Evolutionary conservation across 345 rosid genomes (phyloP).

Genomic region (Arabis hirsuta): DNA sequence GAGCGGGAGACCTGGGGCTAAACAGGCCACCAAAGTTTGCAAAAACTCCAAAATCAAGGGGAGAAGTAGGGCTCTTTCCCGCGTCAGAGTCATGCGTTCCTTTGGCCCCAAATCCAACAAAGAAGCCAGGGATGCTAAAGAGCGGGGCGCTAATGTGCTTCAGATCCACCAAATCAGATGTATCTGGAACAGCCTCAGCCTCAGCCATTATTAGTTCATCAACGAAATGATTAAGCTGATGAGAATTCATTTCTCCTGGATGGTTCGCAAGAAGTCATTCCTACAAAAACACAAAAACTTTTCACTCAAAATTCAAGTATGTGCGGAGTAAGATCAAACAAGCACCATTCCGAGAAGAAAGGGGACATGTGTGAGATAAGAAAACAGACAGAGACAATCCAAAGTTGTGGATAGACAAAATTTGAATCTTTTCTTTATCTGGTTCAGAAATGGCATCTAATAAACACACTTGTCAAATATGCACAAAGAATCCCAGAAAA

Average conservation of each 20-base stretch:
- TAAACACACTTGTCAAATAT: no score
- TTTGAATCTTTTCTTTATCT: no score
- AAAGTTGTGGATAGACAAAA: no score
- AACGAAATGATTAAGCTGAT: slow-evolving; percentile 2
- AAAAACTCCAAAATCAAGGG: slow-evolving; percentile 60
- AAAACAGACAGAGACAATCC: no score
- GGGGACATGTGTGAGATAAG: no score
- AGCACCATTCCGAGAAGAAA: no score
- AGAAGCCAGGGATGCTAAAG: slow-evolving; percentile 50
- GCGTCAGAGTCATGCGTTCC: slow-evolving; percentile 47
- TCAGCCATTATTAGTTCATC: slow-evolving; percentile 25
- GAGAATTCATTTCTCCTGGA: background rate
- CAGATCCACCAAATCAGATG: slow-evolving; percentile 24
- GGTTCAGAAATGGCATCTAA: no score
- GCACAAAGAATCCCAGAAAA: no score
- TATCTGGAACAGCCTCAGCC: slow-evolving; percentile 35
- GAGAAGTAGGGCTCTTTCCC: slow-evolving; percentile 62
- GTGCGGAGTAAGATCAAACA: no score
- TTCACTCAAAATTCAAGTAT: no score
- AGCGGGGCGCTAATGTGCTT: slow-evolving; percentile 47
- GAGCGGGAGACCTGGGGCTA: slow-evolving; percentile 48
- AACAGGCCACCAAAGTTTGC: slow-evolving; percentile 58
- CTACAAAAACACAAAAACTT: background rate
- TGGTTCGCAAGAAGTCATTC: slow-evolving; percentile 19
- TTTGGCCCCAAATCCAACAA: slow-evolving; percentile 24